Evolutionary conservation across 257 asterid species (phyloP), one percentile per base, ranked within the genome.

Genomic region (Mitragyna speciosa): DNA sequence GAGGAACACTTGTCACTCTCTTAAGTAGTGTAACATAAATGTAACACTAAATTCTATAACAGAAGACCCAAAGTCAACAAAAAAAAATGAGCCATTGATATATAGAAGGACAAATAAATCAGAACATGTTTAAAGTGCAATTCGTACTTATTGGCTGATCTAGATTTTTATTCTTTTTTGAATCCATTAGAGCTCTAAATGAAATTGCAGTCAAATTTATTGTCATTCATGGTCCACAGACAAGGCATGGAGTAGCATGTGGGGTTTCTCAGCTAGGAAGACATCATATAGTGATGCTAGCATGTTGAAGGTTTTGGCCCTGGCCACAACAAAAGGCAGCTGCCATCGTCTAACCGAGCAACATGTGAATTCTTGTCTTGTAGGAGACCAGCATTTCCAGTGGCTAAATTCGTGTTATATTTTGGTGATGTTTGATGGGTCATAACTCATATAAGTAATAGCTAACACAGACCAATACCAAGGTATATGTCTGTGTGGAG

Each of bases 281-380:
- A 64, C 73, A 76, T 26, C 47, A 30, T 48, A 48, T 28, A 47
- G 16, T 28, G 26, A 22, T 72, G 26, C 45, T 72, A 26, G 45
- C n/a, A 72, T 15, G 67, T 22, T 26, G 56, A 68, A 78, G 74
- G 81, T 78, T 70, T 70, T 52, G 56, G 45, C 45, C 72, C 15
- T 7, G 83, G 58, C 83, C 83, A 80, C 79, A 64, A 47, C 24
- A 22, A 66, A 63, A 76, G 74, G 64, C 70, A 70, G 66, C 30
- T 36, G 66, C 56, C 71, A 72, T n/a, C 49, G 33, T 70, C 82
- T 15, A 75, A 70, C 68, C 70, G 14, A 65, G 10, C 70, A 76
- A 70, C 88, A 81, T 77, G 83, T 88, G 82, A 87, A 67, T 49
- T 76, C 82, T 87, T 87, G 92, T 87, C 95, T 20, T 74, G 82